Percentiles rank a stretch among this genome's conserved stretches.
Evolutionary conservation across 345 rosid species (phyloP).

Genomic region (Bretschneidera sinensis): DNA sequence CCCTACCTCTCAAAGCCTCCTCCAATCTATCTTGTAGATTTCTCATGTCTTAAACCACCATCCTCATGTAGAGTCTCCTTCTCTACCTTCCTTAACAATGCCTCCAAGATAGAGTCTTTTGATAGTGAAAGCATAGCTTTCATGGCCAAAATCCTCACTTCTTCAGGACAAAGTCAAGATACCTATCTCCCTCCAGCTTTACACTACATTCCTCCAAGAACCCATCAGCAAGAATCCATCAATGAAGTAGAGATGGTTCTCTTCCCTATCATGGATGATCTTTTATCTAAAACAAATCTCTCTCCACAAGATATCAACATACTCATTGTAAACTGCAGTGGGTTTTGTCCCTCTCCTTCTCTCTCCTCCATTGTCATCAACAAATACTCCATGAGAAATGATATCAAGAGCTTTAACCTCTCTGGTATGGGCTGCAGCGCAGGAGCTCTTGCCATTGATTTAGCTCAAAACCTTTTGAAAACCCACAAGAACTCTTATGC

Average conservation of each 20-base stretch:
- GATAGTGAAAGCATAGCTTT: constrained; percentile 40
- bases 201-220: constrained; percentile 47
- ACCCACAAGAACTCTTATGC: constrained; percentile 33
- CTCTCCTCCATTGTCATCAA: constrained; percentile 45
- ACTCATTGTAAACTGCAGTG: constrained; percentile 48
- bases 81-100: constrained; percentile 37
- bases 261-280: constrained; percentile 41
- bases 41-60: constrained; percentile 49
- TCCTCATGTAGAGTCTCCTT: constrained; percentile 31
- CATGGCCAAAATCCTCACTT: constrained; percentile 49
- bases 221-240: constrained; percentile 32
- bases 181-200: constrained; percentile 56
- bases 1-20: constrained; percentile 14
- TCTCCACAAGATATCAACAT: constrained; percentile 40
- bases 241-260: constrained; percentile 46
- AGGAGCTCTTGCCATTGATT: constrained; percentile 34
- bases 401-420: constrained; percentile 41
- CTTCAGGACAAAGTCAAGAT: constrained; percentile 42
- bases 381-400: constrained; percentile 38
- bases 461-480: constrained; percentile 39
- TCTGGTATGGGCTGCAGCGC: constrained; percentile 74
- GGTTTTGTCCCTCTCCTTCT: constrained; percentile 54
- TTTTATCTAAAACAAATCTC: constrained; percentile 35
- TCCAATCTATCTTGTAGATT: constrained; percentile 43
- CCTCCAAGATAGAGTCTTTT: constrained; percentile 28